These are phyloP conservation scores for Nakaseomyces uthaithaninus DNA, from an alignment of 1,139 yeast genomes.

Conservation along the genomic window DNA sequence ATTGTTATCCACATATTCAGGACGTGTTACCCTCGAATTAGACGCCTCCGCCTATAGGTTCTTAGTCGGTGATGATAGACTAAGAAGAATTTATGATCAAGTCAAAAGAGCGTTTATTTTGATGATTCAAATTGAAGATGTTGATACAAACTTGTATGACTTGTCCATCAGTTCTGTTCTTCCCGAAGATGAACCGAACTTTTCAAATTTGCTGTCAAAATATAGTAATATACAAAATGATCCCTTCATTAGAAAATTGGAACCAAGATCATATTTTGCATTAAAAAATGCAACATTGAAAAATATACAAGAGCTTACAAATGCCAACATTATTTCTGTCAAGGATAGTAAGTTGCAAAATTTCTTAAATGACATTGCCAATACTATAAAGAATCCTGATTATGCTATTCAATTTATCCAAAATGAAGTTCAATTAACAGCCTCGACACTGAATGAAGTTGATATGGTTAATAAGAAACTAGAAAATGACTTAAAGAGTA, in stretches of 20 bases:
- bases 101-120: constrained; percentile 75
- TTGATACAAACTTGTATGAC: constrained; percentile 63
- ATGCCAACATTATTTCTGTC: constrained; percentile 56
- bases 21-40: constrained; percentile 34
- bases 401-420: constrained; percentile 56
- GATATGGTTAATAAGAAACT: constrained; percentile 15
- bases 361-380: constrained; percentile 72
- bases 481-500: constrained; percentile 9
- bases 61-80: constrained; percentile 35
- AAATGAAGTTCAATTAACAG: constrained; percentile 54
- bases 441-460: constrained; percentile 42
- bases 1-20: constrained; percentile 13
- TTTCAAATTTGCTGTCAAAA: constrained; percentile 42
- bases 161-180: constrained; percentile 64
- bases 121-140: constrained; percentile 64
- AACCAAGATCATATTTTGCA: constrained; percentile 57
- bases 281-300: constrained; percentile 72
- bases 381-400: constrained; percentile 74
- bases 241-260: constrained; percentile 44
- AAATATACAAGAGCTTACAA: constrained; percentile 66
- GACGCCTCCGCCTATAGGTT: constrained; percentile 43
- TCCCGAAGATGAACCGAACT: constrained; percentile 57
- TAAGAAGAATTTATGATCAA: constrained; percentile 57
- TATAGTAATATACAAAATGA: constrained; percentile 21
- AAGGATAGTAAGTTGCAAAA: constrained; percentile 63